Evolutionary conservation across 768 basidiomycete genomes (phyloP).

Genomic region (Kwoniella sp.): DNA sequence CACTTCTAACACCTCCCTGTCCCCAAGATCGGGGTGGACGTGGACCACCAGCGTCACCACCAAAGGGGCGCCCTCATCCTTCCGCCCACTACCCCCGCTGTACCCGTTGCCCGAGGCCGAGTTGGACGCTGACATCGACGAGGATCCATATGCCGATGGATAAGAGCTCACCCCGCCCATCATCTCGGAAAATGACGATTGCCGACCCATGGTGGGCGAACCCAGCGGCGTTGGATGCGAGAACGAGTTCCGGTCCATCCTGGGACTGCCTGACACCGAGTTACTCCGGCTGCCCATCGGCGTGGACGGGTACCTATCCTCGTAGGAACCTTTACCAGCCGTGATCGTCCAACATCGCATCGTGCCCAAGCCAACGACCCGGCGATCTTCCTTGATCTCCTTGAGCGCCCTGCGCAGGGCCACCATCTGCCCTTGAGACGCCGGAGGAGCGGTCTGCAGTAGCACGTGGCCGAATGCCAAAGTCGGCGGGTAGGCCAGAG

Average conservation of each 20-base stretch:
- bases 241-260: not conserved
- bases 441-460: constrained; percentile 75
- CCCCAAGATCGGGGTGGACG: constrained; percentile 27
- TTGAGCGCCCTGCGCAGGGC: constrained; percentile 73
- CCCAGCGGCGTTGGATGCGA: constrained; percentile 2
- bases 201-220: not conserved
- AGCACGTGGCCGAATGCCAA: constrained; percentile 78
- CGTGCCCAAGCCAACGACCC: constrained; percentile 39
- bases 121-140: not conserved
- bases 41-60: constrained; percentile 30
- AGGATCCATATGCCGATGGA: constrained; percentile 9
- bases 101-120: not conserved
- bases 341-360: constrained; percentile 25
- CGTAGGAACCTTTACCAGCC: constrained; percentile 16
- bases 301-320: constrained; percentile 1
- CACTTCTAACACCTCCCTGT: constrained; percentile 37
- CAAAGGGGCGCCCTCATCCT: constrained; percentile 10
- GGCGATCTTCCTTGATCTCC: constrained; percentile 57
- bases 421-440: constrained; percentile 63
- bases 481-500: constrained; percentile 77
- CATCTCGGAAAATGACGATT: constrained; percentile 2
- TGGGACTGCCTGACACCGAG: constrained; percentile 2
- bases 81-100: not conserved
- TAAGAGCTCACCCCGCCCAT: not conserved
- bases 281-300: constrained; percentile 1